Evolutionary conservation across 2,329 filamentous ascomycete genomes (phyloP), one percentile per base, ranked within the genome.

Genomic region (Diaporthe sp.): DNA sequence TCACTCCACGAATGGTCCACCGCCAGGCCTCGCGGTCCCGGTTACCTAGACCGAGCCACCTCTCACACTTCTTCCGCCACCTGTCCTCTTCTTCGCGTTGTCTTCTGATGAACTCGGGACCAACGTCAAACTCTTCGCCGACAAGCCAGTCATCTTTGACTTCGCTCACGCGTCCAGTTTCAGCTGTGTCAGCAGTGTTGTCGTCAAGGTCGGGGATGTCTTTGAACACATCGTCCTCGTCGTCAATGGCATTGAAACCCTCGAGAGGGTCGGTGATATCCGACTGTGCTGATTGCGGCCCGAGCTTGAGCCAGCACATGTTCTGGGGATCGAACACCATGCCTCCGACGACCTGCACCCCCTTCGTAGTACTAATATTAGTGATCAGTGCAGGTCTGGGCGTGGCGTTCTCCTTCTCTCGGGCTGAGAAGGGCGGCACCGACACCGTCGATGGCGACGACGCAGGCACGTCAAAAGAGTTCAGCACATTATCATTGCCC

Each of bases 271-370:
- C 91, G 56, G 86, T 85, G 13, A 84, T 82, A 25, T 90, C 87
- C 2, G 86, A 85, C 74, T 85, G 86, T 55, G 83, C 79, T 68
- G 82, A 82, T 39, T 88, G 81, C 25, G 86, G 83, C 61, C 88
- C 86, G 76, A 97, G 87, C 83, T 98, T 98, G 73, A 98, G 89
- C 97, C 97, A 99, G 82, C 95, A 97, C 96, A 99, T 98, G 79
- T 94, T 94, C 76, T 95, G 93, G 4, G 97, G 97, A 81, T 99
- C 97, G 82, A 98, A 99, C 13, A 98, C 94, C 97, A 99, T 99
- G 78, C 95, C 95, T n/a, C 95, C 94, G 73, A 98, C 95, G 47
- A 98, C 94, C 83, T 98, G 96, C 19, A 98, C 93, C 76, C 95
- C 96, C 80, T 96, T 94, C 75, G 93, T 92, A 6, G 92, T 89